These are phyloP conservation scores for Collybia mongolica DNA, from an alignment of 768 basidiomycete genomes.

Conservation along the genomic window DNA sequence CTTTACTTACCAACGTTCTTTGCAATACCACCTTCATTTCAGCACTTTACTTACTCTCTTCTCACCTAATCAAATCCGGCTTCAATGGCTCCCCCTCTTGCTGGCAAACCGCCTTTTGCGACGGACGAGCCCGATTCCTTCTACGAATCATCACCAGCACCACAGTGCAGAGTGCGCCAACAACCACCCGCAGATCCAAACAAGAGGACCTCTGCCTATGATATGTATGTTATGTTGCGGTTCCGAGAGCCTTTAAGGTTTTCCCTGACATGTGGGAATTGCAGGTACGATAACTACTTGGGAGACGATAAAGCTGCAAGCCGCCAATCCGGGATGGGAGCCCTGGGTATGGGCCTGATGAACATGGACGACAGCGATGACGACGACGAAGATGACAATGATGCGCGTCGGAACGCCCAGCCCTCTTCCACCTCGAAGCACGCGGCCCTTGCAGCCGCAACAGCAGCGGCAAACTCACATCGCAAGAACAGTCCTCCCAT, in stretches of 20 bases:
- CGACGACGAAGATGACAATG: constrained; percentile 32
- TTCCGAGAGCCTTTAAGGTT: constrained; percentile 3
- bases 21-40: no score
- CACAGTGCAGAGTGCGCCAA: constrained; percentile 41
- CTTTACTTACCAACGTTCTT: constrained; percentile 2
- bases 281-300: constrained; percentile 66
- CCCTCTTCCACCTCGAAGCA: constrained; percentile 30
- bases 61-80: constrained; percentile 16
- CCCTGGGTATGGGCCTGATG: constrained; percentile 49
- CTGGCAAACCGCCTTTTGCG: constrained; percentile 65
- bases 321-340: constrained; percentile 54
- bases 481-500: constrained; percentile 16
- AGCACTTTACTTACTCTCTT: constrained; percentile 8
- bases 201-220: constrained; percentile 60
- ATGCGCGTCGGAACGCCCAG: constrained; percentile 9
- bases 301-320: constrained; percentile 30
- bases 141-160: constrained; percentile 46
- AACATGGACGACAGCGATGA: constrained; percentile 46
- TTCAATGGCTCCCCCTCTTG: constrained; percentile 42
- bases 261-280: constrained; percentile 6
- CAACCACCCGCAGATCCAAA: constrained; percentile 50
- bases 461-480: constrained; percentile 14
- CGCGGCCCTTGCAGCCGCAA: constrained; percentile 35
- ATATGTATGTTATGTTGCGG: constrained; percentile 50
- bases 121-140: constrained; percentile 66